Percentiles rank a stretch among this genome's conserved stretches.
phyloP scores from a whole-genome alignment of 306 rosid genomes.

The Castanea crenata region DNA sequence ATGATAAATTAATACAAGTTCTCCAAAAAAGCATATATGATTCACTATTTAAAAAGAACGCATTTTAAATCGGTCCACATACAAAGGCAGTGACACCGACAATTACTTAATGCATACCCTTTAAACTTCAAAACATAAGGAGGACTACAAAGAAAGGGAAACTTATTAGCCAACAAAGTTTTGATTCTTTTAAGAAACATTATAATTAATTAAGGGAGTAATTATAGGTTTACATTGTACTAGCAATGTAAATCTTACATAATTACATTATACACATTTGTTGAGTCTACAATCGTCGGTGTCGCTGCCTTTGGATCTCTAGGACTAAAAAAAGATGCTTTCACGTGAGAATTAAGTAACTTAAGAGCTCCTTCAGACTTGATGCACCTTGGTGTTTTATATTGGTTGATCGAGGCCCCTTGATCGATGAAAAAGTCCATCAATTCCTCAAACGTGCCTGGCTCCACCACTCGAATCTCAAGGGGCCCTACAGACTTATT shows the following conservation, averaged over 20 bases:
- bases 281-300: no score
- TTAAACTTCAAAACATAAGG: no score
- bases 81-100: no score
- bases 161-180: background rate
- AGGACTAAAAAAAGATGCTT: slow-evolving; percentile 65
- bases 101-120: no score
- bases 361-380: slow-evolving; percentile 62
- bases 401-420: slow-evolving; percentile 85
- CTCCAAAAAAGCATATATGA: background rate
- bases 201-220: background rate
- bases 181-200: background rate
- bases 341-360: slow-evolving; percentile 57
- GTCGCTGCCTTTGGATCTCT: slow-evolving; percentile 47
- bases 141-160: no score
- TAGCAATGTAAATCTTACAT: no score
- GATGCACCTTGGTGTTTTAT: slow-evolving; percentile 84
- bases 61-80: no score
- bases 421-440: slow-evolving; percentile 72
- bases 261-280: no score
- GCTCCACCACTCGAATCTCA: slow-evolving; percentile 80
- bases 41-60: no score
- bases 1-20: slow-evolving; percentile 10
- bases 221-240: no score
- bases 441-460: slow-evolving; percentile 70
- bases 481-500: slow-evolving; percentile 72